phyloP scores from a whole-genome alignment of 1,139 yeast genomes.

The Yamadazyma triangularis region DNA sequence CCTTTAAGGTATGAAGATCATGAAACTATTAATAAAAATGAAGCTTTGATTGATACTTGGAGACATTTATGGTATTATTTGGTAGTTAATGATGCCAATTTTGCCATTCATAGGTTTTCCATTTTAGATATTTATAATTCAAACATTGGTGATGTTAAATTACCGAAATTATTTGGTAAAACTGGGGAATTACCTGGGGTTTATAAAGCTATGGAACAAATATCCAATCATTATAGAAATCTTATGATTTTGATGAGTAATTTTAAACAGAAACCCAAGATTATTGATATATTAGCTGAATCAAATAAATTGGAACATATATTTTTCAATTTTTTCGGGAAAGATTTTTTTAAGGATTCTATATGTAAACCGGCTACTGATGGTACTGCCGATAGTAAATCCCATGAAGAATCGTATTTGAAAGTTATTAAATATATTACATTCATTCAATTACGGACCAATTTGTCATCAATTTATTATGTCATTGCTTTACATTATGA shows the following conservation, averaged over 20 bases:
- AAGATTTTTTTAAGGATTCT: conserved; percentile 39
- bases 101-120: conserved; percentile 33
- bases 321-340: conserved; percentile 38
- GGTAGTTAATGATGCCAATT: conserved; percentile 25
- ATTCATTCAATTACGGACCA: conserved; percentile 38
- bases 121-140: conserved; percentile 23
- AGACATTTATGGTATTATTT: conserved; percentile 36
- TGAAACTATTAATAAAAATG: conserved; percentile 26
- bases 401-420: conserved; percentile 18
- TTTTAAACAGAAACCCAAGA: conserved; percentile 27
- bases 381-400: conserved; percentile 14
- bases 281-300: conserved; percentile 33
- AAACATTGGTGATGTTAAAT: conserved; percentile 31
- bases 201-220: conserved; percentile 12
- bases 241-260: conserved; percentile 28
- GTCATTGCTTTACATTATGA: conserved; percentile 43
- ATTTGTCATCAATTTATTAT: conserved; percentile 41
- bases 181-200: conserved; percentile 17
- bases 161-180: conserved; percentile 17
- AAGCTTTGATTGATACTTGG: conserved; percentile 29
- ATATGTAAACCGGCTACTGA: conserved; percentile 27
- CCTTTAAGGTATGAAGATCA: conserved; percentile 31
- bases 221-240: conserved; percentile 27
- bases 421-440: conserved; percentile 35
- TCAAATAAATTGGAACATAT: conserved; percentile 36